Evolutionary conservation across 345 rosid species (phyloP), one percentile per base, ranked within the genome.

Genomic region (Carallia pectinifolia): DNA sequence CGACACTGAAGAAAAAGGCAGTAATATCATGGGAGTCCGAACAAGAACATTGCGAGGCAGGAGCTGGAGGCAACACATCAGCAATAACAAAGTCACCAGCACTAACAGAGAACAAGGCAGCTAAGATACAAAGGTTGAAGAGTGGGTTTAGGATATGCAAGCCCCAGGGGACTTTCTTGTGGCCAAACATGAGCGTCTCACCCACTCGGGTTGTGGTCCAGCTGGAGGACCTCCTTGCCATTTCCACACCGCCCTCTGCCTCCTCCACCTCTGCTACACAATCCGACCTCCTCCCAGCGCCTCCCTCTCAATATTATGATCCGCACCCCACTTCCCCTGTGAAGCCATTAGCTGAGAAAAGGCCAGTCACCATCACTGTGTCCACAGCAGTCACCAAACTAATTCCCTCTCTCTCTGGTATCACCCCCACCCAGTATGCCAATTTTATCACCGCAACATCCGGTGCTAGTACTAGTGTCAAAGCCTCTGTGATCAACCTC

Each of bases 121-220:
- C 83, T 47, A 80, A 77, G 78, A 78, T 79, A 71, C 73, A 84
- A 67, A 79, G 96, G 79, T 83, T 86, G 73, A 92, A 81, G 80
- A 86, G 87, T 66, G 96, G 92, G 58, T 92, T 95, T 85, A 85
- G 84, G 72, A 77, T 92, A 71, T 95, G 97, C 86, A 90, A 77
- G 75, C 98, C 98, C 16, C 83, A 79, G 58, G 93, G 88, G 66
- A 85, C 79, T 65, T 90, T 89, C 79, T 77, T 89, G 69, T 92
- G 93, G 97, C 97, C 97, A 37, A 81, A 77, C 81, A 79, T 73
- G 80, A 66, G 74, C 8, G 6, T 73, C 17, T 62, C 69, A 2
- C 71, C 82, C 62, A 74, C 81, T 30, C 83, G 76, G 30, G 73
- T 47, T 53, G 67, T 63, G 44, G 76, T 74, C 59, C 84, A 76